These are phyloP conservation scores for Lachancea meyersii DNA, from an alignment of 805 yeast genomes.

Conservation along the genomic window DNA sequence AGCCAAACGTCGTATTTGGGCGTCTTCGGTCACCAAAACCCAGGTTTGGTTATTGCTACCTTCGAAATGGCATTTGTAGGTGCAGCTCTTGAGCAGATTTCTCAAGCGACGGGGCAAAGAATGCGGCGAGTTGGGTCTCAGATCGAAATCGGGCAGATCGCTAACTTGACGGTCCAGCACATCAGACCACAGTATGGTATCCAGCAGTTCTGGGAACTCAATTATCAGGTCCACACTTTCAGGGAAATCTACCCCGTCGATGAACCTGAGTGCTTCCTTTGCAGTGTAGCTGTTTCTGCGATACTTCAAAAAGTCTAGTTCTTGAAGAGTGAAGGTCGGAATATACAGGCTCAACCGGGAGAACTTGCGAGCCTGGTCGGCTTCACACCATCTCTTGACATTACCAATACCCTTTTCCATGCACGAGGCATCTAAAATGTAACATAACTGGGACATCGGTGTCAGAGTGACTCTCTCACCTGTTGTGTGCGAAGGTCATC, in stretches of 20 bases:
- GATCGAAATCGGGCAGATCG: slow-evolving; percentile 5
- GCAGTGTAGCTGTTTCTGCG: slow-evolving; percentile 58
- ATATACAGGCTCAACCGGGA: slow-evolving; percentile 43
- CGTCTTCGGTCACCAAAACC: slow-evolving; percentile 59
- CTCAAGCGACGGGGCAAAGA: slow-evolving; percentile 49
- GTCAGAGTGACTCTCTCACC: not conserved
- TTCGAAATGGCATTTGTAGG: slow-evolving; percentile 44
- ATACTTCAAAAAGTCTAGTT: slow-evolving; percentile 51
- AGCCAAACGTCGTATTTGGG: slow-evolving; percentile 48
- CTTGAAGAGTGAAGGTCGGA: slow-evolving; percentile 46
- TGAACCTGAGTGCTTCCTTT: slow-evolving; percentile 54
- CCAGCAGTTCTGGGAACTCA: slow-evolving; percentile 43
- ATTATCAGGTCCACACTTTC: slow-evolving; percentile 28
- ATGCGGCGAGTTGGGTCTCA: slow-evolving; percentile 11
- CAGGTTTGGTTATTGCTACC: slow-evolving; percentile 35
- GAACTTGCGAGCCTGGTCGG: slow-evolving; percentile 14
- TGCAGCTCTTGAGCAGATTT: slow-evolving; percentile 51
- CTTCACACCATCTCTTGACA: slow-evolving; percentile 54
- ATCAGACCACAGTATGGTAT: slow-evolving; percentile 23
- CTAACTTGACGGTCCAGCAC: slow-evolving; percentile 11
- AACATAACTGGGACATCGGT: slow-evolving; percentile 20
- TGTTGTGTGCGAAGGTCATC: not conserved
- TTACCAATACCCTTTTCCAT: slow-evolving; percentile 64
- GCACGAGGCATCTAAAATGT: slow-evolving; percentile 63
- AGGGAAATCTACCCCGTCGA: slow-evolving; percentile 38